Conservation (phyloP, 345 rosid species). For the Brassica nigra region DNA sequence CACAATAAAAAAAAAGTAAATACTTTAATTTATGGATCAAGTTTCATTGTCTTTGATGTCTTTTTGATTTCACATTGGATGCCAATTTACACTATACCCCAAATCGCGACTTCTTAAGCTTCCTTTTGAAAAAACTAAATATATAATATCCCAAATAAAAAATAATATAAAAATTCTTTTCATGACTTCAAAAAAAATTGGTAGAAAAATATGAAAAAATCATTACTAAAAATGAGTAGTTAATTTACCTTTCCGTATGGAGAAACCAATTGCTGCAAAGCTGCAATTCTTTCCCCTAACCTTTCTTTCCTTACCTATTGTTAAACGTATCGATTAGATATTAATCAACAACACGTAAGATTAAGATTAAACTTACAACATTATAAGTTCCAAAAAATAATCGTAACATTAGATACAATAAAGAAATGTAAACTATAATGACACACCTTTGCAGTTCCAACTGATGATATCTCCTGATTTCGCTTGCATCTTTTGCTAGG, state of each 20-base stretch:
- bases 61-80: conserved; percentile 42
- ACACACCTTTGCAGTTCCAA: conserved; percentile 54
- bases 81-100: conserved; percentile 38
- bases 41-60: conserved; percentile 34
- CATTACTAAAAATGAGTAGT: neutral
- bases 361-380: neutral
- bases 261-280: conserved; percentile 87
- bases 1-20: neutral
- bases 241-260: conserved; percentile 84
- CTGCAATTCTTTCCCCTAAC: conserved; percentile 75
- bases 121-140: conserved; percentile 38
- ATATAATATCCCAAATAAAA: neutral
- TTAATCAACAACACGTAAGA: neutral
- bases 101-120: conserved; percentile 45
- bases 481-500: conserved; percentile 50
- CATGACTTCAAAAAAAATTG: neutral
- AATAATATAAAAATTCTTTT: neutral
- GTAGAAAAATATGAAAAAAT: neutral
- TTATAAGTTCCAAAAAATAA: neutral
- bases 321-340: neutral
- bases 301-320: conserved; percentile 63
- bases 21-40: conserved; percentile 25
- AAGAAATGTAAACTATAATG: neutral
- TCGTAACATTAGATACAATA: neutral
- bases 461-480: conserved; percentile 51